phyloP scores from a whole-genome alignment of 2,329 filamentous ascomycete species.

The Raffaelea deltoideospora region DNA sequence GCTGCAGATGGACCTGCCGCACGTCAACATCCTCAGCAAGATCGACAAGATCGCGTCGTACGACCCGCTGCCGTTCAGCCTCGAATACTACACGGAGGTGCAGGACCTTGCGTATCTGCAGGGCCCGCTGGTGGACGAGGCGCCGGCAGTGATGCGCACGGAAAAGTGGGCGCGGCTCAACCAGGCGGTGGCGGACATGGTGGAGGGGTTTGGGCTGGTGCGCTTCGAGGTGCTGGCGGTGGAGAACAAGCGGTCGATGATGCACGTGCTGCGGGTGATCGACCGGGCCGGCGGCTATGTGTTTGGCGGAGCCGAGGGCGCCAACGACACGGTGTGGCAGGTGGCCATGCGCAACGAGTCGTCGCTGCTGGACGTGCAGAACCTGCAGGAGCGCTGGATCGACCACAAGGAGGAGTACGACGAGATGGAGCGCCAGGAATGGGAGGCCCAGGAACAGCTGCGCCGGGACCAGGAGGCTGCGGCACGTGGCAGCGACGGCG shows the following conservation, averaged over 20 bases:
- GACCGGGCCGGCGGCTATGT: conserved; percentile 88
- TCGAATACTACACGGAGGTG: conserved; percentile 95
- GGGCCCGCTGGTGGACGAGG: conserved; percentile 66
- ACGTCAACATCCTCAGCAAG: conserved; percentile 92
- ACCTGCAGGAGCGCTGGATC: conserved; percentile 93
- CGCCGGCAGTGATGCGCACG: conserved; percentile 48
- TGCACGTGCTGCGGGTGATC: conserved; percentile 74
- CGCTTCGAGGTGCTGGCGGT: conserved; percentile 88
- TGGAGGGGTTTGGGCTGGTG: conserved; percentile 82
- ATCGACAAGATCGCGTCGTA: conserved; percentile 88
- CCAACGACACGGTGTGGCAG: conserved; percentile 95
- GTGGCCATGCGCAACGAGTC: conserved; percentile 73
- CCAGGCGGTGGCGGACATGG: conserved; percentile 68
- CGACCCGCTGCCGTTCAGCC: conserved; percentile 77
- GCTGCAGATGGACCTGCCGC: conserved; percentile 94
- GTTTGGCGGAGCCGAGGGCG: conserved; percentile 78
- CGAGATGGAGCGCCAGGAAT: conserved; percentile 56
- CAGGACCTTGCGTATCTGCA: conserved; percentile 80
- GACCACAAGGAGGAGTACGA: conserved; percentile 83
- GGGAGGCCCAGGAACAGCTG: conserved; percentile 57
- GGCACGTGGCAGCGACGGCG: conserved; percentile 17
- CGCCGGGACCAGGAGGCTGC: conserved; percentile 14
- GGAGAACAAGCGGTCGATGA: conserved; percentile 96
- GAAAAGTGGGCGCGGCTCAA: conserved; percentile 76
- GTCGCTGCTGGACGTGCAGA: conserved; percentile 62